Conservation (phyloP, 2,329 filamentous ascomycete genomes). For the Pezicula radicicola region DNA sequence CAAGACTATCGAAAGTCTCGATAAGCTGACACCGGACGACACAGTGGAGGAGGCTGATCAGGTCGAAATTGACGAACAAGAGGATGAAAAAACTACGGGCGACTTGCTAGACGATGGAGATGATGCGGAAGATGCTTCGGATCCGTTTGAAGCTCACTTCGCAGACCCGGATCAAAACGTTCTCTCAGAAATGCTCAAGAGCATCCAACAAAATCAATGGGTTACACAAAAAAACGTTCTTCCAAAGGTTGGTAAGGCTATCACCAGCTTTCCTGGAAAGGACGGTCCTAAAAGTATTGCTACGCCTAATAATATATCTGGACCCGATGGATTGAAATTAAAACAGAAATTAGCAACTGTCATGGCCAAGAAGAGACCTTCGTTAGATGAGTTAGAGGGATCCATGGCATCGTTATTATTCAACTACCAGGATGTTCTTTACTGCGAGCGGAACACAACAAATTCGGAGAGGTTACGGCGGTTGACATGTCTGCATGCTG, state of each 20-base stretch:
- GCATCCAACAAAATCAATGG: conserved; percentile 50
- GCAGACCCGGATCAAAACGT: conserved; percentile 60
- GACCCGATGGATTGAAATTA: conserved; percentile 51
- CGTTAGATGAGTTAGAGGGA: conserved; percentile 61
- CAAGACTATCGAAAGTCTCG: conserved; percentile 9
- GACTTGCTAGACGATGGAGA: conserved; percentile 32
- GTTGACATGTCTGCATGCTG: conserved; percentile 74
- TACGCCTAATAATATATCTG: conserved; percentile 17
- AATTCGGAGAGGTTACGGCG: conserved; percentile 70
- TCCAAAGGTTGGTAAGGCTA: conserved; percentile 44
- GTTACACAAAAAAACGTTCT: conserved; percentile 38
- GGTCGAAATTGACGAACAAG: conserved; percentile 46
- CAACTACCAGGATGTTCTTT: conserved; percentile 77
- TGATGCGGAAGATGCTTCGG: conserved; percentile 49
- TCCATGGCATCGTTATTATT: conserved; percentile 71
- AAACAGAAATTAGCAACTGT: conserved; percentile 66
- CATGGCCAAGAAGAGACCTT: conserved; percentile 48
- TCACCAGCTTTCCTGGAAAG: conserved; percentile 43
- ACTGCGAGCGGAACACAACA: conserved; percentile 65
- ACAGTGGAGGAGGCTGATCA: conserved; percentile 30
- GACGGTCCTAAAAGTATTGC: conserved; percentile 26
- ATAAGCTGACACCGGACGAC: conserved; percentile 2
- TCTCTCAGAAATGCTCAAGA: conserved; percentile 50
- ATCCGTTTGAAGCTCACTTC: conserved; percentile 84
- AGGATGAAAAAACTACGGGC: conserved; percentile 40